Conservation (phyloP, 129 eudicot species). For the Rutidosis leptorrhynchoides region DNA sequence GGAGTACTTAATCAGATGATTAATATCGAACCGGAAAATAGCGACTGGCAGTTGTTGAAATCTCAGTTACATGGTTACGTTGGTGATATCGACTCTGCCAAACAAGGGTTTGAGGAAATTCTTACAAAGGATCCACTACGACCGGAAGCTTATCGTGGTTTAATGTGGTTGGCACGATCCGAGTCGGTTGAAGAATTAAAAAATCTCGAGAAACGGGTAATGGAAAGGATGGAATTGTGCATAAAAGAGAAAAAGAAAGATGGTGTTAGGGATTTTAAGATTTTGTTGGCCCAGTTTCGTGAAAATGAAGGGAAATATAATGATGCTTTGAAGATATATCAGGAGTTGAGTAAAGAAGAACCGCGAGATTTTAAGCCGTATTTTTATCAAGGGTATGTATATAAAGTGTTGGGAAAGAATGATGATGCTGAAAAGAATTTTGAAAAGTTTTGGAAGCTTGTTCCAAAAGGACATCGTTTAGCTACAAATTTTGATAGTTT, state of each 20-base stretch:
- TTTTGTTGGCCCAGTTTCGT: slow-evolving; percentile 72
- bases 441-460: slow-evolving; percentile 71
- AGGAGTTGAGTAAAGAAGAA: slow-evolving; percentile 70
- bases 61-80: slow-evolving; percentile 40
- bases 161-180: slow-evolving; percentile 65
- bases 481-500: slow-evolving; percentile 66
- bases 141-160: slow-evolving; percentile 80
- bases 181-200: slow-evolving; percentile 42
- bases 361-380: slow-evolving; percentile 91
- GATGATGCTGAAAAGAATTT: slow-evolving; percentile 69
- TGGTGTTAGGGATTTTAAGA: slow-evolving; percentile 71
- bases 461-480: slow-evolving; percentile 88
- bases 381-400: slow-evolving; percentile 83
- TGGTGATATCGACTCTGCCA: slow-evolving; percentile 53
- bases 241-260: slow-evolving; percentile 48
- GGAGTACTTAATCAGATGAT: slow-evolving; percentile 45
- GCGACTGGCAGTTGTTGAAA: slow-evolving; percentile 66
- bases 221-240: slow-evolving; percentile 46
- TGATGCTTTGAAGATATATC: slow-evolving; percentile 73
- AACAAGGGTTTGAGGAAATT: slow-evolving; percentile 55
- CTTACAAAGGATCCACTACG: slow-evolving; percentile 58
- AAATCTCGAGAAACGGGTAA: slow-evolving; percentile 42
- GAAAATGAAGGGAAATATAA: slow-evolving; percentile 61
- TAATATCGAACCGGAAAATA: slow-evolving; percentile 53
- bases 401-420: slow-evolving; percentile 68